Conservation (phyloP, 768 basidiomycete species). For the Collybiopsis luxurians region DNA sequence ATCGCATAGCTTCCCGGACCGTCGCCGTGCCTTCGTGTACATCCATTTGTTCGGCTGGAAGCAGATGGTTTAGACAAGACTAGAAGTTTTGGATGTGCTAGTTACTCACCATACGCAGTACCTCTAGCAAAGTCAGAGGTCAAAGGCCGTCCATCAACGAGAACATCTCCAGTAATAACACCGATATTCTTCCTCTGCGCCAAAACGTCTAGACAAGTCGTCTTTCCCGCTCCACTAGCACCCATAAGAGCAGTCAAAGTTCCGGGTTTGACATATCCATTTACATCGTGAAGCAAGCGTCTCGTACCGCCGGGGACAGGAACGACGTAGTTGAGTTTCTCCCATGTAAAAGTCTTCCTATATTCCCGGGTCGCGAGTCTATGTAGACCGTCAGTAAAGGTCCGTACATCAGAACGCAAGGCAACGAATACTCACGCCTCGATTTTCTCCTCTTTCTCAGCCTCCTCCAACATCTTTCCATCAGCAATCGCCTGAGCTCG, state of each 20-base stretch:
- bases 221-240: conserved; percentile 72
- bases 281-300: conserved; percentile 70
- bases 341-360: conserved; percentile 78
- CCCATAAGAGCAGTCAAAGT: conserved; percentile 84
- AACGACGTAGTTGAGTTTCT: conserved; percentile 72
- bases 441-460: conserved; percentile 15
- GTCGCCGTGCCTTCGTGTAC: conserved; percentile 80
- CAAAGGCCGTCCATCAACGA: conserved; percentile 65
- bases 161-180: conserved; percentile 57
- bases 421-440: not conserved
- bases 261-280: conserved; percentile 82
- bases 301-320: conserved; percentile 60
- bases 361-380: conserved; percentile 15
- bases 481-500: conserved; percentile 16
- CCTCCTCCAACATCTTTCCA: conserved; percentile 17
- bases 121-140: conserved; percentile 54
- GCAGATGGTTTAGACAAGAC: conserved; percentile 20
- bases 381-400: not conserved
- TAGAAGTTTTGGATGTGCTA: conserved; percentile 18
- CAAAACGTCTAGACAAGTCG: conserved; percentile 72
- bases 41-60: conserved; percentile 77
- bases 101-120: conserved; percentile 68
- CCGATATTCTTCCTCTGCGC: conserved; percentile 74
- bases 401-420: too few relatives aligned
- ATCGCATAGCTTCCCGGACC: conserved; percentile 81